Evolutionary conservation across 306 rosid genomes (phyloP), one percentile per base, ranked within the genome.

Genomic region (Dryas drummondii): DNA sequence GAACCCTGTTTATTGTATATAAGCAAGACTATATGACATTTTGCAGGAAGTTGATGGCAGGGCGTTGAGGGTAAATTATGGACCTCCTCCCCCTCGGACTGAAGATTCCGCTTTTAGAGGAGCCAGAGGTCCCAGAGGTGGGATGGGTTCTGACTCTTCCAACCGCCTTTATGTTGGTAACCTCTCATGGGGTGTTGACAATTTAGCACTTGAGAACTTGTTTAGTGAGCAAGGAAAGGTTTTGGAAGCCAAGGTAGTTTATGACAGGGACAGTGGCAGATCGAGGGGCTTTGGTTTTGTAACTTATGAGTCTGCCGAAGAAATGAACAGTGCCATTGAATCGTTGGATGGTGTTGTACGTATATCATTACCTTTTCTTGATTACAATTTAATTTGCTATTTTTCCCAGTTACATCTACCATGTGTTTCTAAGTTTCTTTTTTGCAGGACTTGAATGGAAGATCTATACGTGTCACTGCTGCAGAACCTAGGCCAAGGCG

Each of bases 221-320:
- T 94, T 94, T 72, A 73, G 88, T 0, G 97, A 82, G 84, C 87
- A 83, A 59, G 99, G 99, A 60, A 83, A 73, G 72, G 99, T 94
- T 72, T 26, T 94, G 83, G 97, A 94, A 54, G 99, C 99, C 17
- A 92, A 80, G 85, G 99, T 94, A 5, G 84, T 94, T 78, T 92
- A 79, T 74, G 99, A 94, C 70, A 89, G 97, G 84, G 99, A 94
- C n/a, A 94, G 90, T 87, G 99, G 99, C 50, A 87, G 91, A 73
- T 94, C 99, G 37, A 94, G 90, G 81, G 99, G 99, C 40, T 94
- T 94, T 64, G 97, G 99, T 67, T 94, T 94, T 81, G 96, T 94
- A 75, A 92, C 99, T 48, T 92, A 70, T 74, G 58, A 82, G 71
- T 82, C 87, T 49, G 77, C 93, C 6, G 87, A 86, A 27, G 97